Percentiles rank a stretch among this genome's conserved stretches.
These are phyloP conservation scores for Debaryomyces maramus DNA, from an alignment of 805 yeast genomes.

Conservation along the genomic window DNA sequence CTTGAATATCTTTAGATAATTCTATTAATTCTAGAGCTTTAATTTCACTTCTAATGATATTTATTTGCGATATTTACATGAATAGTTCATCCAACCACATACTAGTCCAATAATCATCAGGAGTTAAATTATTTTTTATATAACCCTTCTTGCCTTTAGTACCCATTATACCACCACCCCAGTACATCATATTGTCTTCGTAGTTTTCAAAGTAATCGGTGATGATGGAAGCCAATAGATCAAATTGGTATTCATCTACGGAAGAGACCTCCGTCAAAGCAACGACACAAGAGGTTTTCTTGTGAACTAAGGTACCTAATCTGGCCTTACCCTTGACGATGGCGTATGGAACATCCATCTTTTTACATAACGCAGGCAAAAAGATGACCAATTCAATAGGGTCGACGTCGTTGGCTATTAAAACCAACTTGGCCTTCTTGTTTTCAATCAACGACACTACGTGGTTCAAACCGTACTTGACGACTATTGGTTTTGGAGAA, in stretches of 20 bases:
- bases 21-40: no score
- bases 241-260: conserved; percentile 93
- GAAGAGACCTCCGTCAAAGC: conserved; percentile 93
- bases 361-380: conserved; percentile 98
- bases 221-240: conserved; percentile 88
- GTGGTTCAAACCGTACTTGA: conserved; percentile 98
- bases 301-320: conserved; percentile 71
- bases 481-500: conserved; percentile 93
- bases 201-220: conserved; percentile 94
- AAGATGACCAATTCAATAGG: conserved; percentile 97
- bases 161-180: conserved; percentile 99
- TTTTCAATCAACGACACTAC: conserved; percentile 95
- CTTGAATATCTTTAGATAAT: no score
- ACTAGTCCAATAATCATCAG: no score
- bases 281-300: conserved; percentile 96
- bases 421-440: conserved; percentile 97
- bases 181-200: conserved; percentile 96
- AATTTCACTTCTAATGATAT: no score
- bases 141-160: conserved; percentile 90
- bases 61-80: no score
- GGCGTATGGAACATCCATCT: conserved; percentile 92
- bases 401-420: conserved; percentile 98
- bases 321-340: conserved; percentile 47
- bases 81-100: no score
- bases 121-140: no score